Percentiles rank a stretch among this genome's conserved stretches.
These are phyloP conservation scores for Poronia punctata DNA, from an alignment of 495 filamentous ascomycete species.

Conservation along the genomic window DNA sequence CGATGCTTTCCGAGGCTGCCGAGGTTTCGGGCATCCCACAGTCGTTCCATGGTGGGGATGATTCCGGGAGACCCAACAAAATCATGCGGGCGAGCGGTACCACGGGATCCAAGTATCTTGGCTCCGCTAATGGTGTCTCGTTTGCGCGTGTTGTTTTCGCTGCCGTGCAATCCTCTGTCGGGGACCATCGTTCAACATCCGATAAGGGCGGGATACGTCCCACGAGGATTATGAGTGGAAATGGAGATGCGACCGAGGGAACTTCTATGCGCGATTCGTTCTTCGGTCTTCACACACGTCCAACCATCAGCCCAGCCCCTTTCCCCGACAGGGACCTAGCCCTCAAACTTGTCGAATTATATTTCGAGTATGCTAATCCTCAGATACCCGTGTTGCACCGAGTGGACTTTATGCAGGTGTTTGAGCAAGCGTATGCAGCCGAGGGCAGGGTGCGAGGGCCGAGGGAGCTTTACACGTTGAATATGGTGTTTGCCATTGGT, in stretches of 20 bases:
- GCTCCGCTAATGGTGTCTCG: slow-evolving; percentile 84
- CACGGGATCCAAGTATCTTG: slow-evolving; percentile 70
- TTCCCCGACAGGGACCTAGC: slow-evolving; percentile 76
- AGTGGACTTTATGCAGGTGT: slow-evolving; percentile 76
- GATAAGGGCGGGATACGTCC: slow-evolving; percentile 44
- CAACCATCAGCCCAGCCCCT: slow-evolving; percentile 74
- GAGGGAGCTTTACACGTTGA: slow-evolving; percentile 82
- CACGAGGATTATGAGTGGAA: slow-evolving; percentile 28
- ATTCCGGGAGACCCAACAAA: slow-evolving; percentile 59
- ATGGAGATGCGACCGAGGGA: slow-evolving; percentile 35
- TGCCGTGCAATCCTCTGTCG: slow-evolving; percentile 81
- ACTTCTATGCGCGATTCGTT: slow-evolving; percentile 90
- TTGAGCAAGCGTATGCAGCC: slow-evolving; percentile 68
- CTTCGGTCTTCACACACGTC: slow-evolving; percentile 87
- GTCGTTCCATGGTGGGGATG: slow-evolving; percentile 45
- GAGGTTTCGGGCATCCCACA: slow-evolving; percentile 22
- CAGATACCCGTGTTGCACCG: slow-evolving; percentile 90
- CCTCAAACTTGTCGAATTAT: slow-evolving; percentile 65
- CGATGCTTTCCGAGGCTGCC: slow-evolving; percentile 15
- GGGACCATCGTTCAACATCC: slow-evolving; percentile 53
- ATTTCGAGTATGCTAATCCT: slow-evolving; percentile 93
- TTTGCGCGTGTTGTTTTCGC: slow-evolving; percentile 94
- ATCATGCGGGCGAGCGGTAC: slow-evolving; percentile 73
- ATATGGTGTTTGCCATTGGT: slow-evolving; percentile 97
- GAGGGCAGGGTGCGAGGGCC: slow-evolving; percentile 65